Percentiles rank a stretch among this genome's conserved stretches.
phyloP scores from a whole-genome alignment of 78 protist species.

The Cavenderia fasciculata region DNA sequence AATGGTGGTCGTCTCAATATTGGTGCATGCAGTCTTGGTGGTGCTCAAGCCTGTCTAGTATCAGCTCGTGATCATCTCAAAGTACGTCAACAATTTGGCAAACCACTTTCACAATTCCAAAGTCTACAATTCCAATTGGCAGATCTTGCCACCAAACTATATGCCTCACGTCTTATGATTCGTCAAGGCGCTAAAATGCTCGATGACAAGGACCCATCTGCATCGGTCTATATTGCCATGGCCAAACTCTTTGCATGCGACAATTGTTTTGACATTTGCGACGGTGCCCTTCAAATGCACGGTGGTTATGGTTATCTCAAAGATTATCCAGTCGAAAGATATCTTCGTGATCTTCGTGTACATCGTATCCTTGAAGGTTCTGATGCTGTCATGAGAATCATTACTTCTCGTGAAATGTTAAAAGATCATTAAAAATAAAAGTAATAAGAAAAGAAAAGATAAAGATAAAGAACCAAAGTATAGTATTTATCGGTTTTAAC shows the following conservation, averaged over 20 bases:
- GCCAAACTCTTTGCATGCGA: slow-evolving; percentile 93
- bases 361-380: slow-evolving; percentile 96
- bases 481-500: too few relatives aligned
- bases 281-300: slow-evolving; percentile 91
- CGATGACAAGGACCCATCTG: slow-evolving; percentile 51
- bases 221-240: slow-evolving; percentile 90
- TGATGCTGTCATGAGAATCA: slow-evolving; percentile 77
- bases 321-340: slow-evolving; percentile 91
- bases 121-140: slow-evolving; percentile 89
- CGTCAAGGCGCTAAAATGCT: slow-evolving; percentile 69
- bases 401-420: slow-evolving; percentile 41
- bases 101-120: slow-evolving; percentile 82
- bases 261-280: slow-evolving; percentile 64
- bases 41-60: slow-evolving; percentile 84
- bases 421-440: slow-evolving; percentile 70
- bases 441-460: too few relatives aligned
- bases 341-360: slow-evolving; percentile 95
- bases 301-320: slow-evolving; percentile 97
- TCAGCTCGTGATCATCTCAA: slow-evolving; percentile 78
- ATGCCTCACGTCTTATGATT: slow-evolving; percentile 88
- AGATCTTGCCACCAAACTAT: slow-evolving; percentile 88
- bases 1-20: slow-evolving; percentile 95
- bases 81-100: slow-evolving; percentile 90
- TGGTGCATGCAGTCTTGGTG: slow-evolving; percentile 92
- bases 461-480: too few relatives aligned